Evolutionary conservation across 2,329 filamentous ascomycete genomes (phyloP), one percentile per base, ranked within the genome.

Genomic region (Aspergillus sp.): DNA sequence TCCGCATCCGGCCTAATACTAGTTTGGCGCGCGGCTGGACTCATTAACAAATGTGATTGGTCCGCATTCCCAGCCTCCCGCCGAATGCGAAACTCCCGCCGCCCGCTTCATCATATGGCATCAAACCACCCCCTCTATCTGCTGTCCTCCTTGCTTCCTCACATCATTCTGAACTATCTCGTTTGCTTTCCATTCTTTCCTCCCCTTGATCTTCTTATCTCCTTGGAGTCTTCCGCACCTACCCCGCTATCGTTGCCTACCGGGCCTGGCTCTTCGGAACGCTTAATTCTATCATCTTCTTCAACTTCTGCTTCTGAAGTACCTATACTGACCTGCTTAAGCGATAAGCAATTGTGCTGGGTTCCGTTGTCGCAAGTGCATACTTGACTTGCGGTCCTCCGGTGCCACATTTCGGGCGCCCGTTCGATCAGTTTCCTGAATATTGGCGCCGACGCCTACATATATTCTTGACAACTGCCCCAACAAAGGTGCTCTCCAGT

Each of bases 91-190:
- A 57, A 53, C 59, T 53, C 63, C 57, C 56, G 58, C 59, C 55
- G 55, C 55, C 54, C 57, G 50, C 64, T 64, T 60, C 53, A 58
- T 60, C 57, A 63, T 68, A 64, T 66, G 65, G 65, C 64, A 66
- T 67, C 65, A 66, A 65, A 57, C 43, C 48, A 44, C 53, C 62
- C 55, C 39, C 30, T 48, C 48, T 30, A 34, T 44, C 51, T 30
- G 41, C 30, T n/a, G 26, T 49, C 44, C 60, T 64, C 60, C 59
- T 64, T 66, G 48, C 62, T 61, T 60, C 54, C 54, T 58, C 57
- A 56, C 53, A 54, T 61, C 42, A 58, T 48, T 57, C 53, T 45
- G 39, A 50, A 41, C 52, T 36, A 22, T 48, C 38, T 52, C 44
- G 17, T 24, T 55, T 58, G 50, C 38, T 41, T 54, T 58, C 48